Base-by-base conservation (phyloP, 2,329 filamentous ascomycete species). In the Sporothrix brunneoviolacea region DNA sequence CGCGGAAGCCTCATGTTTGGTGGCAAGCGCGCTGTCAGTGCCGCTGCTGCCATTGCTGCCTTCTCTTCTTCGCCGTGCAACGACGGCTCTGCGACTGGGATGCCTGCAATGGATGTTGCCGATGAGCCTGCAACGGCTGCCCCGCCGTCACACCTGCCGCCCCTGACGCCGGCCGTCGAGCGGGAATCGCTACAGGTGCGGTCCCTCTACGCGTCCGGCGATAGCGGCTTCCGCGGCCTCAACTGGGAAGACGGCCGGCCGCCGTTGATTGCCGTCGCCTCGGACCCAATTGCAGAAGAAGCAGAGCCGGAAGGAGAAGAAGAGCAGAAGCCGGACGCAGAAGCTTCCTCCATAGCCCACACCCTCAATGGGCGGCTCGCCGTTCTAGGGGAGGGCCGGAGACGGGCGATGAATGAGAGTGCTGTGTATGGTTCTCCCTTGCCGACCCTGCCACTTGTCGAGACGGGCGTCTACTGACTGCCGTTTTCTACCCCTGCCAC, bases 151-250 rank as follows among this genome's bases (percentile, higher is more conserved):
- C 39, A 30, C 12, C 55, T 51, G 19, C 35, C 30, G 58, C 65
- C 80, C 61, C 68, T 79, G 64, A 70, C 75, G 59, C 68, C 70
- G 64, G 76, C 80, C 59, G 65, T 75, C 61, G 77, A 81, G 70
- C 76, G 75, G 69, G 78, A 82, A 70, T 82, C 78, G 70, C 76
- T 77, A 76, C 80, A 81, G 74, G 78, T 82, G 74, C 80, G 78
- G 73, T 81, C 77, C 68, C 77, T 82, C 68, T 82, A 82, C 73
- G 73, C 76, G 70, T 71, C 71, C 62, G 73, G 72, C 68, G 76
- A 76, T 63, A n/a, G 35, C 35, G 12, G 18, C 16, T 32, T 22
- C 24, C 32, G 30, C 18, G n/a, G 28, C 22, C 65, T 74, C 66
- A 68, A 67, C 57, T 76, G 72, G 72, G 74, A 77, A 65, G 72